These are phyloP conservation scores for Kwoniella pini DNA, from an alignment of 768 basidiomycete species.

Conservation along the genomic window DNA sequence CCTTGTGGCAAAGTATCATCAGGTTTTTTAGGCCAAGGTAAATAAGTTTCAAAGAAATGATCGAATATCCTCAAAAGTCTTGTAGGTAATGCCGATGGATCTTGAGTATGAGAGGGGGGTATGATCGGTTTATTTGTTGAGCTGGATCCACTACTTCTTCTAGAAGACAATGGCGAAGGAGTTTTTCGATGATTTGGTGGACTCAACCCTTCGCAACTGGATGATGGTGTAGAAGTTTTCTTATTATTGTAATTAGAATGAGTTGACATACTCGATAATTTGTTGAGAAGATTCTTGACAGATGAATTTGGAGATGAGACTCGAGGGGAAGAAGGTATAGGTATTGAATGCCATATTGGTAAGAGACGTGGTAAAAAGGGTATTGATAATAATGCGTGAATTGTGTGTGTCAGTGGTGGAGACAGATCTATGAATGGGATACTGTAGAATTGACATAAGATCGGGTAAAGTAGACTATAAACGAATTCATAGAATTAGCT, in stretches of 20 bases:
- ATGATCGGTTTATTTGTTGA: background rate
- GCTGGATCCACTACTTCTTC: conserved; percentile 5
- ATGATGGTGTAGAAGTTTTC: conserved; percentile 3
- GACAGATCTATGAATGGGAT: conserved; percentile 67
- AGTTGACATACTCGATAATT: conserved; percentile 23
- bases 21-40: conserved; percentile 28
- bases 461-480: conserved; percentile 67
- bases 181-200: conserved; percentile 12
- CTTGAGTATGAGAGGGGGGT: conserved; percentile 9
- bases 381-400: conserved; percentile 77
- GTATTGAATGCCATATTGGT: conserved; percentile 55
- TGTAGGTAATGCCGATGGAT: conserved; percentile 25
- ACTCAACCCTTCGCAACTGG: conserved; percentile 8
- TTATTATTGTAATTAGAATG: background rate
- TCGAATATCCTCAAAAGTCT: conserved; percentile 34
- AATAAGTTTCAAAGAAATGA: conserved; percentile 25
- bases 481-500: background rate
- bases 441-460: conserved; percentile 70
- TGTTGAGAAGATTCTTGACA: conserved; percentile 27
- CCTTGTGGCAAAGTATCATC: conserved; percentile 54
- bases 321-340: conserved; percentile 49
- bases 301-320: conserved; percentile 43
- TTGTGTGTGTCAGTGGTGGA: conserved; percentile 74
- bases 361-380: conserved; percentile 60
- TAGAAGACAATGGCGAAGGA: conserved; percentile 15